Percentiles rank a stretch among this genome's conserved stretches.
Conservation (phyloP, 2,329 filamentous ascomycete genomes). For the Huntiella omanensis region DNA sequence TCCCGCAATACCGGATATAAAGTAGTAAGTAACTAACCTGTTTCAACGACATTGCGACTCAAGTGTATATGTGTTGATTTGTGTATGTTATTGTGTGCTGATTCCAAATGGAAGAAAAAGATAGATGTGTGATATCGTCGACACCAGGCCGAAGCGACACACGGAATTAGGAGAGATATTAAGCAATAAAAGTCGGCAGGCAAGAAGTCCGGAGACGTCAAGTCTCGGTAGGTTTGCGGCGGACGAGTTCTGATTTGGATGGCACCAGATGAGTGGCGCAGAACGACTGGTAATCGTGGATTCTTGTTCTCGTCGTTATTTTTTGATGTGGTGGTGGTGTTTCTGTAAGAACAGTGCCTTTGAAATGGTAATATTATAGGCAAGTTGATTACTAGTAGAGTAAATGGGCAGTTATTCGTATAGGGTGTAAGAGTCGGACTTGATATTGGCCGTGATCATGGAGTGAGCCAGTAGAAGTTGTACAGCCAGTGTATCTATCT, state of each 20-base stretch:
- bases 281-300: no score
- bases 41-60: conserved; percentile 37
- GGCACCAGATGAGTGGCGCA: no score
- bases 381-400: no score
- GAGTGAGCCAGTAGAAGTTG: no score
- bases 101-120: no score
- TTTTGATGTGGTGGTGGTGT: no score
- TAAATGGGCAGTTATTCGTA: no score
- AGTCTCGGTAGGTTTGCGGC: conserved; percentile 1
- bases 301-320: no score
- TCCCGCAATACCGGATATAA: background rate
- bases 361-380: no score
- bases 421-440: no score
- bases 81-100: background rate
- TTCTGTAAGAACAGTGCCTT: no score
- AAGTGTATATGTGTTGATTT: conserved; percentile 12
- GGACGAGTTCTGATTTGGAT: background rate
- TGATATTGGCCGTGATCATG: no score
- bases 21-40: conserved; percentile 25
- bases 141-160: conserved; percentile 7
- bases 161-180: background rate
- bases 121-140: background rate
- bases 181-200: background rate
- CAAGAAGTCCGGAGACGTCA: conserved; percentile 4
- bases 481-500: conserved; percentile 3